A percentile compares a stretch with the other conserved stretches of the same genome.
Evolutionary conservation across 2,329 filamentous ascomycete species (phyloP).

Genomic region (Ceratocystis huliohia): DNA sequence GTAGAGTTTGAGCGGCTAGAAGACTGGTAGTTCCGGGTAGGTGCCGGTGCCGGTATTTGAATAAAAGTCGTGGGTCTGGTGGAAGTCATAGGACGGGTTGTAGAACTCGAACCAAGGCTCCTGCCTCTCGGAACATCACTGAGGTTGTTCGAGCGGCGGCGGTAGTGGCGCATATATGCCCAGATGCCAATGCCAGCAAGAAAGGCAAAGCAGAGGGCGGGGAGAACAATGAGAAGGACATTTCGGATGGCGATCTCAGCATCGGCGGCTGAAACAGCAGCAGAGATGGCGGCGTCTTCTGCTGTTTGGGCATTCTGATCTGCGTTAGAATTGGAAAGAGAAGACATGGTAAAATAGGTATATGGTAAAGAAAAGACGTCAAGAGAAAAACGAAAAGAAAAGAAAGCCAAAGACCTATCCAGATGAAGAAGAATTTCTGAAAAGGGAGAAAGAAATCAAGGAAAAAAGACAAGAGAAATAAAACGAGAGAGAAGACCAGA

Average conservation of each 20-base stretch:
- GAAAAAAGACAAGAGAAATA: not conserved
- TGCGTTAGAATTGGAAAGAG: not conserved
- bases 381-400: not conserved
- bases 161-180: slow-evolving; percentile 2
- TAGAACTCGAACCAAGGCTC: not conserved
- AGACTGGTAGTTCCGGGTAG: not conserved
- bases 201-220: slow-evolving; percentile 2
- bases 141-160: not conserved
- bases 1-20: not conserved
- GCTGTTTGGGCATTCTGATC: not conserved
- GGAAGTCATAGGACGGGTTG: not conserved
- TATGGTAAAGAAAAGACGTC: not conserved
- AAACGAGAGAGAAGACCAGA: no score
- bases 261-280: not conserved
- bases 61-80: not conserved
- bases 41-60: not conserved
- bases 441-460: not conserved
- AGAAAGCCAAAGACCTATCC: not conserved
- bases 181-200: not conserved
- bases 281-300: not conserved
- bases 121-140: not conserved
- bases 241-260: slow-evolving; percentile 5
- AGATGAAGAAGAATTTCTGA: no score
- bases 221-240: slow-evolving; percentile 3
- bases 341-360: not conserved